Evolutionary conservation across 768 basidiomycete species (phyloP).

Genomic region (Amylocystis lapponica): DNA sequence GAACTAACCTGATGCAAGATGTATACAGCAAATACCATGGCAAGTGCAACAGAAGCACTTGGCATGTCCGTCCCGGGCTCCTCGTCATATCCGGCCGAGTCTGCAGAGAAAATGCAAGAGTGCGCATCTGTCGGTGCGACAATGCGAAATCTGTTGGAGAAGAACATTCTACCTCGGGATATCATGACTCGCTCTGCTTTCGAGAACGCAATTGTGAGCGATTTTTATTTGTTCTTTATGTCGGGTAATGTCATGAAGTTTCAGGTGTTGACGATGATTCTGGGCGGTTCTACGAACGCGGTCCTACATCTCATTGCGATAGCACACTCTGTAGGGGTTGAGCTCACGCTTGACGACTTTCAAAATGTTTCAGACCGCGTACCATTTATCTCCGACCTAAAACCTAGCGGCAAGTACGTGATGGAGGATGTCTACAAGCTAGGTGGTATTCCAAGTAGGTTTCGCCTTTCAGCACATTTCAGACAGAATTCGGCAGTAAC

Average conservation of each 20-base stretch:
- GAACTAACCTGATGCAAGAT: slow-evolving; percentile 70
- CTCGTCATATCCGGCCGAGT: slow-evolving; percentile 95
- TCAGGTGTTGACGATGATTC: slow-evolving; percentile 91
- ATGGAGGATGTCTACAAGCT: slow-evolving; percentile 97
- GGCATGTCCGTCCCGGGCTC: slow-evolving; percentile 97
- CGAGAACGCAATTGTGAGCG: slow-evolving; percentile 90
- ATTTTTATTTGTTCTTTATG: slow-evolving; percentile 2
- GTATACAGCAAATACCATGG: slow-evolving; percentile 99
- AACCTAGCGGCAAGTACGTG: slow-evolving; percentile 96
- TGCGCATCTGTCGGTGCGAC: slow-evolving; percentile 72
- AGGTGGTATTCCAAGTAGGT: slow-evolving; percentile 90
- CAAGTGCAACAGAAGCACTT: slow-evolving; percentile 88
- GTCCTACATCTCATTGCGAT: slow-evolving; percentile 96
- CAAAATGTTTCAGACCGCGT: slow-evolving; percentile 87
- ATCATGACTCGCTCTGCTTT: slow-evolving; percentile 98
- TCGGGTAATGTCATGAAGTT: neutral
- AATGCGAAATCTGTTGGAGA: slow-evolving; percentile 85
- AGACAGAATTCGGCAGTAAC: neutral
- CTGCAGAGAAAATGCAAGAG: slow-evolving; percentile 81
- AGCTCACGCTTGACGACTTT: slow-evolving; percentile 87
- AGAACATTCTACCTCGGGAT: slow-evolving; percentile 88
- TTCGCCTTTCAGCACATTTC: neutral
- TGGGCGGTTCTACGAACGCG: slow-evolving; percentile 97
- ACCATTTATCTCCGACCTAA: slow-evolving; percentile 94
- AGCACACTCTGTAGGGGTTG: slow-evolving; percentile 91